A percentile compares a stretch with the other conserved stretches of the same genome.
Conservation (phyloP, 306 rosid genomes). For the Ormosia emarginata region DNA sequence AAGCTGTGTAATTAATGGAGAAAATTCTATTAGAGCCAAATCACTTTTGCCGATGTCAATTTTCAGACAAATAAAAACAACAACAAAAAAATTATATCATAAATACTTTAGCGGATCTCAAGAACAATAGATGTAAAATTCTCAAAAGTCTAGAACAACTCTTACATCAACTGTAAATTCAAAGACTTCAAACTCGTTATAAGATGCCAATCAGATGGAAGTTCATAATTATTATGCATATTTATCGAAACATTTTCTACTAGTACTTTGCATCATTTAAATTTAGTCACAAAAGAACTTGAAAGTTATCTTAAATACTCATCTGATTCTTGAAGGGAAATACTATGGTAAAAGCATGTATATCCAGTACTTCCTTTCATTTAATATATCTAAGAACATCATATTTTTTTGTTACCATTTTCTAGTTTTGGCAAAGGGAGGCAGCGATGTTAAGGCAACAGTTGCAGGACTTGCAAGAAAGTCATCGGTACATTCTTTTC, state of each 20-base stretch:
- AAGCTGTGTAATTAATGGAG: not conserved
- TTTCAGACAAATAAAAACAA: not conserved
- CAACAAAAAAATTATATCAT: not conserved
- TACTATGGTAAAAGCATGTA: not conserved
- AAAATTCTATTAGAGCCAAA: not conserved
- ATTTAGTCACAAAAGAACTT: not conserved
- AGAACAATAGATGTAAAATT: not conserved
- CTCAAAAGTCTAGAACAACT: not conserved
- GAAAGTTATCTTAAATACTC: not conserved
- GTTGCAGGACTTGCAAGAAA: conserved; percentile 30
- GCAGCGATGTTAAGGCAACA: conserved; percentile 30
- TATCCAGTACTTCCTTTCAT: not conserved
- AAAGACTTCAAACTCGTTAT: not conserved
- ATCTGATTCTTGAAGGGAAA: not conserved
- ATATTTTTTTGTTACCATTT: not conserved
- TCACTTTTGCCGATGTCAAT: too few relatives aligned
- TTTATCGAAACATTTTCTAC: not conserved
- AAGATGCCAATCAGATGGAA: not conserved
- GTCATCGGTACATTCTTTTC: conserved; percentile 21
- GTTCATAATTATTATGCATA: not conserved
- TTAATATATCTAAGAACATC: not conserved
- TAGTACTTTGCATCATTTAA: not conserved
- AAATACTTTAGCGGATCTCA: not conserved
- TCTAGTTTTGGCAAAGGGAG: conserved; percentile 32
- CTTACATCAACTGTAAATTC: not conserved